Evolutionary conservation across 495 filamentous ascomycete species (phyloP), one percentile per base, ranked within the genome.

Genomic region (Clavariopsis aquatica): DNA sequence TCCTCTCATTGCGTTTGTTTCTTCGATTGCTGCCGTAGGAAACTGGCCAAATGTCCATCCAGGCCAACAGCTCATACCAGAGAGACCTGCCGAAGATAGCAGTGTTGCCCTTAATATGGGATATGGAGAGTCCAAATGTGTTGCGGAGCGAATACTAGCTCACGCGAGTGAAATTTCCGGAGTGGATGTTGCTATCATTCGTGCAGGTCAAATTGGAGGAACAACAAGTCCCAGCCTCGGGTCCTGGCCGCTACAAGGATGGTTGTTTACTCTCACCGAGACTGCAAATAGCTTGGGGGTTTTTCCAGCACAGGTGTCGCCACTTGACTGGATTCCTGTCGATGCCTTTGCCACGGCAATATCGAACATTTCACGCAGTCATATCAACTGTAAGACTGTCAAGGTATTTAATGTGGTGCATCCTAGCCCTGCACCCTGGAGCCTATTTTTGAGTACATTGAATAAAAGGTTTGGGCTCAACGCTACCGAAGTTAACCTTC

Each of bases 251-350:
- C 36, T 45, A 10, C 51, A 57, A 38, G 38, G 22, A 20, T 61
- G 58, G 64, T 38, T 61, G 0, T 1, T 31, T 5, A 8, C 31
- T 1, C 9, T 67, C 9, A 49, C 62, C 26, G 43, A 41, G 26
- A 41, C 57, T 8, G 24, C 36, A 0, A 34, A 43, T 19, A 36
- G 9, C 1, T 12, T 66, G 10, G 34, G 49, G 1, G 27, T 26
- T 1, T 17, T 62, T 15, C 64, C 64, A 0, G 22, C 17, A 9
- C 22, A n/a, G 3, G 41, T 61, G 0, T 3, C 54, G 12, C 36
- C 45, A 10, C 43, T 65, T 2, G 66, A 69, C 41, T 65, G 66
- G 66, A 49, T 65, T 1, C 66, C 66, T 8, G 66, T 65, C 20
- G 62, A 69, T 49, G 23, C 12, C 9, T 49, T 65, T 26, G 38